These are phyloP conservation scores for Oryza glaberrima DNA, from an alignment of 176 grass and related monocot genomes.

Conservation along the genomic window DNA sequence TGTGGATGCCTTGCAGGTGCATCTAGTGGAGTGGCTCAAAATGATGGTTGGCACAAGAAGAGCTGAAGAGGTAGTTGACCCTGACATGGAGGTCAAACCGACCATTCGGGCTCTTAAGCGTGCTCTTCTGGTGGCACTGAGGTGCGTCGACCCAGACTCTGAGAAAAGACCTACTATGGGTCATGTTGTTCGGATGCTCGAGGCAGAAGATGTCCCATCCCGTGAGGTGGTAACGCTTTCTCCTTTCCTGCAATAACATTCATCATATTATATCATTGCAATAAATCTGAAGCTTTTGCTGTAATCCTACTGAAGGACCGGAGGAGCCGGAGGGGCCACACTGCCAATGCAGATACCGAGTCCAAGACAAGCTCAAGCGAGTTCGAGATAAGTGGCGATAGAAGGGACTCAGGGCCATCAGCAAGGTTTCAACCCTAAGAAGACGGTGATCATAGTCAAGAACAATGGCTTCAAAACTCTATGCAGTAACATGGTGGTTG, in stretches of 20 bases:
- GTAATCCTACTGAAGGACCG: conserved; percentile 38
- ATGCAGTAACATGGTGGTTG: background rate
- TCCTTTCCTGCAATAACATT: background rate
- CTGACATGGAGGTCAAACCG: conserved; percentile 4
- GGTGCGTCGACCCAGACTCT: background rate
- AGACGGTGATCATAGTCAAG: conserved; percentile 18
- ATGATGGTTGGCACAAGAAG: conserved; percentile 3
- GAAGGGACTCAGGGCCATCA: conserved; percentile 44
- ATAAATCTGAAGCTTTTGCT: background rate
- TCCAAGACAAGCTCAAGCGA: conserved; percentile 52
- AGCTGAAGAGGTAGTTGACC: background rate
- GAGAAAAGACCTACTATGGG: background rate
- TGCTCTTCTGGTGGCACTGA: conserved; percentile 2
- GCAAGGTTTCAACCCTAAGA: conserved; percentile 39
- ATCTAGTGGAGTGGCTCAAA: conserved; percentile 8
- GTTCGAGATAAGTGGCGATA: conserved; percentile 31
- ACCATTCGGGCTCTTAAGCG: background rate
- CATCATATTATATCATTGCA: background rate
- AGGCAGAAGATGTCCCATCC: background rate
- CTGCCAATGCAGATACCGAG: conserved; percentile 36
- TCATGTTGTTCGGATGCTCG: conserved; percentile 3
- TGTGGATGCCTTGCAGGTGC: conserved; percentile 30
- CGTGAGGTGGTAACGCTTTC: conserved; percentile 18
- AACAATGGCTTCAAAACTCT: background rate
- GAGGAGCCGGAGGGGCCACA: conserved; percentile 53